Evolutionary conservation across 352 stramenopile genomes (phyloP).

Genomic region (Aphanomyces cochlioides): DNA sequence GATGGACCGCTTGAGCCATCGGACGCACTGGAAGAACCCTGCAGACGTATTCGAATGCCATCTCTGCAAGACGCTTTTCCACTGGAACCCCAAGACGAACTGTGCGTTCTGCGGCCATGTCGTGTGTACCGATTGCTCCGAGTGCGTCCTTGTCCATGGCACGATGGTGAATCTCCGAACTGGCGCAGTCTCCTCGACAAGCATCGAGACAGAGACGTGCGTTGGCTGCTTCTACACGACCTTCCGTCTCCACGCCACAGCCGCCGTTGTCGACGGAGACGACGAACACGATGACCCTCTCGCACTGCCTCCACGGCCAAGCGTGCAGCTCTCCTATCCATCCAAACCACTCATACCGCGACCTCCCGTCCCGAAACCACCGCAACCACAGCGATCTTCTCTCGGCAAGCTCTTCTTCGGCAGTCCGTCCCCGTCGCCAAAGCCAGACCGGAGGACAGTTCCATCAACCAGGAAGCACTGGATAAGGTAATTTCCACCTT

Average conservation of each 20-base stretch:
- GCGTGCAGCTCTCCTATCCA: neutral
- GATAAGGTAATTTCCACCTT: too few species aligned
- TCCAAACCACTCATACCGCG: too few species aligned
- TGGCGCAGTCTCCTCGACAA: neutral
- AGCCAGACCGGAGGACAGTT: too few species aligned
- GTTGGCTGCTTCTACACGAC: constrained; percentile 18
- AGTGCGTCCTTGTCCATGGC: constrained; percentile 4
- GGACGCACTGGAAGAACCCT: constrained; percentile 18
- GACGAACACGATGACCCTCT: neutral
- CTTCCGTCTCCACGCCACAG: neutral
- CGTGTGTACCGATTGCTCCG: constrained; percentile 18
- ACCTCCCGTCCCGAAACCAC: too few species aligned
- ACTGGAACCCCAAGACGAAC: constrained; percentile 25
- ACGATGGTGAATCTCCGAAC: neutral
- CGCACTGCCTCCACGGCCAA: neutral
- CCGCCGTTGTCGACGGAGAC: neutral
- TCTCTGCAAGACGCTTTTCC: constrained; percentile 20
- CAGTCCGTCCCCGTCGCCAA: too few species aligned
- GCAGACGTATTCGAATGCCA: constrained; percentile 19
- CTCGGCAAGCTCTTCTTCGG: too few species aligned
- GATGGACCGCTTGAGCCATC: constrained; percentile 27
- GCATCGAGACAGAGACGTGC: constrained; percentile 2
- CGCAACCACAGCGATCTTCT: too few species aligned
- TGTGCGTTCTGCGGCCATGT: constrained; percentile 24
- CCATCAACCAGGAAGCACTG: too few species aligned